Evolutionary conservation across 495 filamentous ascomycete species (phyloP), one percentile per base, ranked within the genome.

Genomic region (Trichoderma virens): DNA sequence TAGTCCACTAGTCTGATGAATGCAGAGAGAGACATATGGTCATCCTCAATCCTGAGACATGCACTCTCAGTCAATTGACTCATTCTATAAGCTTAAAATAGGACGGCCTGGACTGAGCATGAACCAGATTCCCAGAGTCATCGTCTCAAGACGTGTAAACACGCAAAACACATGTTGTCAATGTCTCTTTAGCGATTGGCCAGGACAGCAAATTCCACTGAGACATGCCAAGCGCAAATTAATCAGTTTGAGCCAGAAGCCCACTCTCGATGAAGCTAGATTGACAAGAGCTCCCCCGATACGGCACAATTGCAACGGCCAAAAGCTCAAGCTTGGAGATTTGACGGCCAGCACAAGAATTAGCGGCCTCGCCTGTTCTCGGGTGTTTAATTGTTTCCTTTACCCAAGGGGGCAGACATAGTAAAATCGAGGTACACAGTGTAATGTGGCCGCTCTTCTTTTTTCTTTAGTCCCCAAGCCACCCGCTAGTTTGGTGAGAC

Each of bases 211-310:
- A 30, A 56, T 30, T 56, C 25, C 23, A n/a, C 25, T 56, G 51
- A 56, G 51, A 56, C 51, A 56, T 28, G 51, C 51, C 51, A 56
- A 56, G 51, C 13, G 51, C 51, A 30, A 30, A 27, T 28, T 56
- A 56, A 30, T 56, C 51, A 28, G 23, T 16, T 54, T 3, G 5
- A 45, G 41, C 41, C 18, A 35, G n/a, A n/a, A n/a, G n/a, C n/a
- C n/a, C n/a, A n/a, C n/a, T n/a, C n/a, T 47, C n/a, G 2, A 47
- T 20, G 16, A 47, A 47, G 43, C 43, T 47, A 47, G 43, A 23
- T 20, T 47, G 32, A 35, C 32, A 35, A 35, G n/a, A 35, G 32
- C 5, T 35, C 11, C 11, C 32, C 11, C 32, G 32, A 35, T 35
- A n/a, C n/a, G n/a, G n/a, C n/a, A n/a, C 32, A 11, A 35, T 35